Evolutionary conservation across 768 basidiomycete species (phyloP), one percentile per base, ranked within the genome.

Genomic region (Gloeopeniophorella convolvens): DNA sequence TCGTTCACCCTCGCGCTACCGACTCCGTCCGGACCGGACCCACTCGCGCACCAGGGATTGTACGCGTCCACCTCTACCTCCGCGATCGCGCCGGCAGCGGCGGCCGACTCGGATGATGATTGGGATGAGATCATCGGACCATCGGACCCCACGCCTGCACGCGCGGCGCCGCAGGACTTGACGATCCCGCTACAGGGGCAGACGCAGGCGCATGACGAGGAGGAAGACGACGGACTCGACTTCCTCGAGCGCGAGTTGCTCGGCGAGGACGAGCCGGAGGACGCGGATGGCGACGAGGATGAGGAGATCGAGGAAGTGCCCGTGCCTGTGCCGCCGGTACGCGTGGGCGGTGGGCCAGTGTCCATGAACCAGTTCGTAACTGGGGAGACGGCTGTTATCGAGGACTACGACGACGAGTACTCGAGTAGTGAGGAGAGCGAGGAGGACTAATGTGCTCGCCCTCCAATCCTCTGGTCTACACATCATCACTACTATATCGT

Each of bases 351-450:
- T 35, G 64, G 63, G 30, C 78, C 78, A 11, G 70, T 81, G 26
- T 79, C 80, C 27, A 52, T 80, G 51, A 73, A 73, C 51, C 68
- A 71, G 51, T 71, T 75, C 51, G 79, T 70, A 8, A 74, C 68
- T 36, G 74, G 69, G 57, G 63, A 28, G 13, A 15, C 20, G 3
- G 15, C 50, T 21, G 59, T 49, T 16, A 68, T 65, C 35, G 67
- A 55, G 30, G 68, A 72, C 28, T 73, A 77, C 24, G 76, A 78
- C 43, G 77, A 75, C 33, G 76, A 73, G 48, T 72, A 73, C 15
- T 74, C 74, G 8, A 79, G 77, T 54, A 72, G 55, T 31, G 70
- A 78, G 23, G 77, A 80, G 2, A 77, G 73, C 57, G 78, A 80
- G 4, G 57, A 58, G 18, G 47, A 54, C n/a, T 50, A 35, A 20